Percentiles rank a stretch among this genome's conserved stretches.
Evolutionary conservation across 805 yeast species (phyloP).

Genomic region (Torulaspora franciscae): DNA sequence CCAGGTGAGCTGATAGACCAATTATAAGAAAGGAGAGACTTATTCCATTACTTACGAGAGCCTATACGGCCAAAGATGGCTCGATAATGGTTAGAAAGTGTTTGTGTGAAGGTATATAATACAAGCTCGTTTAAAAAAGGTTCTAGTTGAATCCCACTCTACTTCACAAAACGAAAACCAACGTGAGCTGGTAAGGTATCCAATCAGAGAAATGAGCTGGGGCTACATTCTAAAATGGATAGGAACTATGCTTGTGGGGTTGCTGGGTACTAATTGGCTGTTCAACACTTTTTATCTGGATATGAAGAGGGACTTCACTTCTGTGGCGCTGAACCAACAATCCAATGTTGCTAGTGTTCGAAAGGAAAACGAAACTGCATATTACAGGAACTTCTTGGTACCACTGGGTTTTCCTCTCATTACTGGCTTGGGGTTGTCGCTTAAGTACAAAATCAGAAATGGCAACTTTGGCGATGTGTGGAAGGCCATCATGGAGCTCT

Average conservation of each 20-base stretch:
- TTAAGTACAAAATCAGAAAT: constrained; percentile 61
- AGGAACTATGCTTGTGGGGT: constrained; percentile 9
- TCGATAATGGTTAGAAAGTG: neutral
- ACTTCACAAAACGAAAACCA: neutral
- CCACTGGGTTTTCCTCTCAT: constrained; percentile 67
- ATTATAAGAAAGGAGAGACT: no score
- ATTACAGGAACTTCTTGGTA: constrained; percentile 67
- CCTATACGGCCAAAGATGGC: no score
- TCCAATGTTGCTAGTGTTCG: constrained; percentile 62
- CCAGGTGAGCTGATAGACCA: no score
- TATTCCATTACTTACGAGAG: no score
- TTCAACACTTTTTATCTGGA: constrained; percentile 23
- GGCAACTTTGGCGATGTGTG: constrained; percentile 75
- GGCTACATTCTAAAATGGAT: constrained; percentile 11
- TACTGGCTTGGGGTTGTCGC: constrained; percentile 62
- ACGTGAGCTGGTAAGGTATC: neutral
- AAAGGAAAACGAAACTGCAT: constrained; percentile 63
- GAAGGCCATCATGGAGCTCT: constrained; percentile 44
- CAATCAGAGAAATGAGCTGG: constrained; percentile 10
- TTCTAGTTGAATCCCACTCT: neutral
- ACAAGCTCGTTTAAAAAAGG: constrained; percentile 6
- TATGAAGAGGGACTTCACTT: constrained; percentile 49
- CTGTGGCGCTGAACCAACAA: constrained; percentile 56
- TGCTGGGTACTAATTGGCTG: constrained; percentile 17
- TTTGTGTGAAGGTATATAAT: neutral